Evolutionary conservation across 805 yeast genomes (phyloP), one percentile per base, ranked within the genome.

Genomic region (Ogataea neopini): DNA sequence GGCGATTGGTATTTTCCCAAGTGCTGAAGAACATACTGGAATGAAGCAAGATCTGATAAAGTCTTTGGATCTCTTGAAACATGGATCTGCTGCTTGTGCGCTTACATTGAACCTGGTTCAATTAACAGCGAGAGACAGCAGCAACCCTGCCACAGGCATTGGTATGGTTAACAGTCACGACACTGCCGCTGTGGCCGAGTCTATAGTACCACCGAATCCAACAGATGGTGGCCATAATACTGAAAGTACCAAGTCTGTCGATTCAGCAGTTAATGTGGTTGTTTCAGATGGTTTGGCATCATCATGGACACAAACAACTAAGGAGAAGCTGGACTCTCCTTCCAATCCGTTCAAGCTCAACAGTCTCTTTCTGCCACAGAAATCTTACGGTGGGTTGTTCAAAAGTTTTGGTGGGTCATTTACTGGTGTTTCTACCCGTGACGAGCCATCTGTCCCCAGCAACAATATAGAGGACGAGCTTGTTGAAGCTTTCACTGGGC

Each of bases 391-490:
- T 7, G 45, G 45, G 2, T 13, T 34, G 14, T 32, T 42, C 13
- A 39, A 32, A 5, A 42, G 26, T 23, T 42, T 42, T 32, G 45
- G 39, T 10, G 11, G 30, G 13, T 42, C 38, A 10, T 40, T 40
- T 23, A 29, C 43, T 15, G 39, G 36, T 33, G 38, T 32, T n/a
- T 17, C 30, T 14, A 17, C 39, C 14, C 34, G 34, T n/a, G 45
- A 42, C 13, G 25, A 23, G 18, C 18, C 38, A 2, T 28, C 25
- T 13, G 39, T 32, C 14, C 28, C 43, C 10, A 40, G 37, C 19
- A 19, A n/a, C 18, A 34, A 34, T 34, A 42, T 42, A 11, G 45
- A 42, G 25, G 45, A 42, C 13, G 45, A 42, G 28, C 33, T 42
- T 10, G 45, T 34, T 18, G 45, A 42, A 17, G 45, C 45, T 4